Evolutionary conservation across 2,329 filamentous ascomycete genomes (phyloP), one percentile per base, ranked within the genome.

Genomic region (Colletotrichum scovillei): DNA sequence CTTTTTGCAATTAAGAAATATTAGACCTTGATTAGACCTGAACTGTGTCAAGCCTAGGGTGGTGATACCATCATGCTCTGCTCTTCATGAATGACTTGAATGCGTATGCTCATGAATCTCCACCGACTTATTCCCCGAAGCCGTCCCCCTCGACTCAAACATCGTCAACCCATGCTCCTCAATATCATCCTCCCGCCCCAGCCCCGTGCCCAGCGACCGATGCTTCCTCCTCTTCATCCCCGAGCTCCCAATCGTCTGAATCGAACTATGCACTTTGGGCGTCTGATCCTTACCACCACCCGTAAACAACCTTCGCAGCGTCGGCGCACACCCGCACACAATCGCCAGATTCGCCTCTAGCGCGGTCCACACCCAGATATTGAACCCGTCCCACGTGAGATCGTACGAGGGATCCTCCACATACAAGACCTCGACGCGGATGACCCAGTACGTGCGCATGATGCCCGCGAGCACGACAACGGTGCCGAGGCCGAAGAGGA

Each of bases 351-450:
- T 83, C 1, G 81, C 82, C 74, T 85, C 83, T 24, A 84, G 79
- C 3, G 83, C 81, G 0, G 83, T 84, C 83, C 83, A 85, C 32
- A 84, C 81, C 83, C 83, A 85, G 30, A 85, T 76, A 16, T 82
- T 75, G 59, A 83, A 82, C 1, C 82, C 82, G 6, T 84, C 75
- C 83, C 83, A 85, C 2, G 83, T 85, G 0, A 84, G 79, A 73
- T 85, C 83, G 76, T 82, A 84, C 1, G 82, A 82, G 1, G 65
- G 38, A 42, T 80, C 57, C 32, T 78, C 74, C 8, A 81, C 80
- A 5, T 59, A 69, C 56, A 46, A n/a, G 53, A 62, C 14, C 32
- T 38, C n/a, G 11, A 8, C 63, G 11, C 19, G 56, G 2, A 67
- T 76, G 24, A 82, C 76, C 79, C 81, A 85, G 73, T 84, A 84